These are phyloP conservation scores for Acanthochlamys bracteata DNA, from an alignment of 106 monocot species.

Conservation along the genomic window DNA sequence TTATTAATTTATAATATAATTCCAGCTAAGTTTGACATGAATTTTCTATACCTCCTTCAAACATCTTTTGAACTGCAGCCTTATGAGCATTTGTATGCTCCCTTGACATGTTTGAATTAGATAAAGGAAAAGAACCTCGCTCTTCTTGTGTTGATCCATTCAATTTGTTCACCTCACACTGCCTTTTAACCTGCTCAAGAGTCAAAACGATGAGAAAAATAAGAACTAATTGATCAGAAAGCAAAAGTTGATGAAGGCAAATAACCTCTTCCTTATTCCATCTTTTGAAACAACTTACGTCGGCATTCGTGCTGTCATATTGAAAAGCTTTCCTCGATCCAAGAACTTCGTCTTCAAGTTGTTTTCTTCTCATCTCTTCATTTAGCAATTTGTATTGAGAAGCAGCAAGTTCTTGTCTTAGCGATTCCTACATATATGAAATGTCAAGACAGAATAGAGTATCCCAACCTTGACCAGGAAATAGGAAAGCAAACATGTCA, in stretches of 20 bases:
- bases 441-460: not conserved
- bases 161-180: slow-evolving; percentile 5
- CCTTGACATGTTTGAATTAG: slow-evolving; percentile 33
- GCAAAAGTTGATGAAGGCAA: not conserved
- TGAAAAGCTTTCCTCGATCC: slow-evolving; percentile 24
- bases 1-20: no score
- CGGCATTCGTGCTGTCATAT: slow-evolving; percentile 19
- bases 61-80: slow-evolving; percentile 48
- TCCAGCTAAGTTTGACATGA: no score
- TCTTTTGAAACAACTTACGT: slow-evolving; percentile 25
- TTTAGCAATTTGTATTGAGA: slow-evolving; percentile 35
- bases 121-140: slow-evolving; percentile 7
- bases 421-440: slow-evolving; percentile 27
- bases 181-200: slow-evolving; percentile 18
- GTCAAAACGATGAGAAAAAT: not conserved
- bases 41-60: slow-evolving; percentile 70
- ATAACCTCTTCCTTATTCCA: not conserved
- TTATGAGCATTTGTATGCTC: slow-evolving; percentile 37
- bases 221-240: not conserved
- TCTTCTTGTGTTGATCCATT: slow-evolving; percentile 20
- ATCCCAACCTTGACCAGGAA: no score
- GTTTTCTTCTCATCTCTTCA: slow-evolving; percentile 37
- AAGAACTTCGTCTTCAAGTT: slow-evolving; percentile 53
- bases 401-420: slow-evolving; percentile 37
- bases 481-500: no score